These are phyloP conservation scores for Wickerhamomyces canadensis DNA, from an alignment of 805 yeast genomes.

Conservation along the genomic window DNA sequence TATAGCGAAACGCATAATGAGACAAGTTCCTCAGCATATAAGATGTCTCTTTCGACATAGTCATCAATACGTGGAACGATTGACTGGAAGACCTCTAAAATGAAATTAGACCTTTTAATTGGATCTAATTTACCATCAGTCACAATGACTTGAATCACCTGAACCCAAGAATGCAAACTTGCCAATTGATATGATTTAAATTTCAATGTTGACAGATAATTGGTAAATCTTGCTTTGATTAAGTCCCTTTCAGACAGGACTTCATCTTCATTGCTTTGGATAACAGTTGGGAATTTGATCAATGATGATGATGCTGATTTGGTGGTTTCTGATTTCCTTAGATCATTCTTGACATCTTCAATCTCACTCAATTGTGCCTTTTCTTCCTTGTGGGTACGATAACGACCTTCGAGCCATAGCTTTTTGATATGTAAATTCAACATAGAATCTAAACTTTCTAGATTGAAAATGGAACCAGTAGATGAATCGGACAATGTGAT, in stretches of 20 bases:
- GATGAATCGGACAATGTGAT: slow-evolving; percentile 26
- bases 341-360: slow-evolving; percentile 12
- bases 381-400: slow-evolving; percentile 16
- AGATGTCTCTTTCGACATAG: slow-evolving; percentile 59
- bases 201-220: slow-evolving; percentile 39
- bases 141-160: slow-evolving; percentile 67
- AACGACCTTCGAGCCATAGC: slow-evolving; percentile 16
- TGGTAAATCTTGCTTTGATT: slow-evolving; percentile 34
- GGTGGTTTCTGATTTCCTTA: slow-evolving; percentile 13
- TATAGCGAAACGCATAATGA: slow-evolving; percentile 69
- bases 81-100: slow-evolving; percentile 70
- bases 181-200: slow-evolving; percentile 50
- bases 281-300: slow-evolving; percentile 11
- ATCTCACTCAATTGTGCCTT: slow-evolving; percentile 11
- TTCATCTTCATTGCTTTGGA: slow-evolving; percentile 19
- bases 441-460: slow-evolving; percentile 33
- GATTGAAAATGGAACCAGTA: slow-evolving; percentile 34
- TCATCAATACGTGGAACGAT: slow-evolving; percentile 73
- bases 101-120: slow-evolving; percentile 49
- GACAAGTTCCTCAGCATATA: slow-evolving; percentile 70
- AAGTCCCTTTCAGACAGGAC: slow-evolving; percentile 18
- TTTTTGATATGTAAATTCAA: slow-evolving; percentile 25
- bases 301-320: slow-evolving; percentile 9
- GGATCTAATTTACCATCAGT: slow-evolving; percentile 50
- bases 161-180: slow-evolving; percentile 79